These are phyloP conservation scores for Hirschioporus abietinus DNA, from an alignment of 768 basidiomycete genomes.

Conservation along the genomic window DNA sequence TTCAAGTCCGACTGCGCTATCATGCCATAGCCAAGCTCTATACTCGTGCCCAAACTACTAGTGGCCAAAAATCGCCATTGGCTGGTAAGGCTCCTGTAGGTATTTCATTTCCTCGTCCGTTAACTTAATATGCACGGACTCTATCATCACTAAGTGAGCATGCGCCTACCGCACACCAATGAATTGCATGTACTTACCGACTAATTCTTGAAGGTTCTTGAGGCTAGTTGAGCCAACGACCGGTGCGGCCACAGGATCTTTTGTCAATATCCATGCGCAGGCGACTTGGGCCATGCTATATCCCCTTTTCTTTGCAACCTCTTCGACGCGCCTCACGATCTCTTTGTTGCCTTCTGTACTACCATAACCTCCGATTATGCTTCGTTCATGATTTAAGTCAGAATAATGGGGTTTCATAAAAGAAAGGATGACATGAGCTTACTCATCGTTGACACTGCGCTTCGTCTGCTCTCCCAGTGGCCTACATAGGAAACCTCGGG, in stretches of 20 bases:
- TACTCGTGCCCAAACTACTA: not conserved
- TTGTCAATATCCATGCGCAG: slow-evolving; percentile 45
- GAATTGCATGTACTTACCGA: slow-evolving; percentile 28
- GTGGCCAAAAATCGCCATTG: slow-evolving; percentile 42
- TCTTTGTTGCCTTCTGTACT: slow-evolving; percentile 27
- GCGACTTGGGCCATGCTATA: slow-evolving; percentile 54
- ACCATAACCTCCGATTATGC: slow-evolving; percentile 18
- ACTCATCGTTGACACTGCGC: slow-evolving; percentile 33
- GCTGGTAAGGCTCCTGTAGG: slow-evolving; percentile 49
- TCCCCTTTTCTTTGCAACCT: slow-evolving; percentile 45
- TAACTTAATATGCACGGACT: slow-evolving; percentile 41
- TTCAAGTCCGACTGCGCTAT: too few species aligned
- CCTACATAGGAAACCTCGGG: slow-evolving; percentile 43
- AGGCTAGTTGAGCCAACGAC: slow-evolving; percentile 52
- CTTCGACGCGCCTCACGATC: slow-evolving; percentile 43
- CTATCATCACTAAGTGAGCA: slow-evolving; percentile 18
- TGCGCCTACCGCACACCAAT: too few species aligned
- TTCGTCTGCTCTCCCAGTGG: slow-evolving; percentile 33
- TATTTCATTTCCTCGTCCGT: slow-evolving; percentile 51
- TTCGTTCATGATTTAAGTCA: slow-evolving; percentile 1
- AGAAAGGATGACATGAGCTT: not conserved
- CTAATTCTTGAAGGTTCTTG: slow-evolving; percentile 46
- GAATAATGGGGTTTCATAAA: not conserved
- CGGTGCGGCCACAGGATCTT: slow-evolving; percentile 44
- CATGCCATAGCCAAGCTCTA: too few species aligned